These are phyloP conservation scores for Paradendryphiella salina DNA, from an alignment of 2,329 filamentous ascomycete species.

Conservation along the genomic window DNA sequence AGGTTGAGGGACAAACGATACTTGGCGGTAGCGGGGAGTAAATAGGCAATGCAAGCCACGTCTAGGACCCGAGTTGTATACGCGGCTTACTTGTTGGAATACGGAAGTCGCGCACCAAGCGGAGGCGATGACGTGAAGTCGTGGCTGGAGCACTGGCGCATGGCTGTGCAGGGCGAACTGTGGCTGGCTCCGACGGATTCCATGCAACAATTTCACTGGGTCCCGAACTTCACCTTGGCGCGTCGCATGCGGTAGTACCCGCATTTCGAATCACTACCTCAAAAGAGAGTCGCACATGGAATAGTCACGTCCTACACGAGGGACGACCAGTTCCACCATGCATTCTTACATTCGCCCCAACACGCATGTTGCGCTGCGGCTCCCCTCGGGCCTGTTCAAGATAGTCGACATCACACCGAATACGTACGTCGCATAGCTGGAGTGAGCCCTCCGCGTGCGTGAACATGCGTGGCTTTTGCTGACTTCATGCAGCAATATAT, in stretches of 20 bases:
- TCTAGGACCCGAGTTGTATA: slow-evolving; percentile 5
- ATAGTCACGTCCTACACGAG: slow-evolving; percentile 5
- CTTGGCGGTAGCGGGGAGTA: background rate
- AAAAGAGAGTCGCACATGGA: slow-evolving; percentile 14
- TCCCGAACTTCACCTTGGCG: slow-evolving; percentile 7
- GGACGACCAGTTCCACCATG: slow-evolving; percentile 36
- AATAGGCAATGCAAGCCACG: slow-evolving; percentile 1
- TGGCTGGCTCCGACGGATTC: background rate
- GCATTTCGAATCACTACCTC: background rate
- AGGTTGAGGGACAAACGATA: background rate
- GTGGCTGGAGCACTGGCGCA: slow-evolving; percentile 3
- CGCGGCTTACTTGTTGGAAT: slow-evolving; percentile 7
- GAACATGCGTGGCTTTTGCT: slow-evolving; percentile 8
- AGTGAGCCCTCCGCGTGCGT: slow-evolving; percentile 33
- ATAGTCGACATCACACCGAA: slow-evolving; percentile 64
- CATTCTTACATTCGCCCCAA: slow-evolving; percentile 55
- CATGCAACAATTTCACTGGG: slow-evolving; percentile 12
- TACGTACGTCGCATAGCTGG: slow-evolving; percentile 59
- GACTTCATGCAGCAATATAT: slow-evolving; percentile 68
- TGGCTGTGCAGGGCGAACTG: background rate
- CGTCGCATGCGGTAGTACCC: background rate
- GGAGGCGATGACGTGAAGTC: slow-evolving; percentile 18
- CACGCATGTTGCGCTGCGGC: slow-evolving; percentile 58
- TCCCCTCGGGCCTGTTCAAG: slow-evolving; percentile 62
- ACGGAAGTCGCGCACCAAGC: slow-evolving; percentile 10